Conservation (phyloP, 441 rosid species). For the Omphalea diandra region DNA sequence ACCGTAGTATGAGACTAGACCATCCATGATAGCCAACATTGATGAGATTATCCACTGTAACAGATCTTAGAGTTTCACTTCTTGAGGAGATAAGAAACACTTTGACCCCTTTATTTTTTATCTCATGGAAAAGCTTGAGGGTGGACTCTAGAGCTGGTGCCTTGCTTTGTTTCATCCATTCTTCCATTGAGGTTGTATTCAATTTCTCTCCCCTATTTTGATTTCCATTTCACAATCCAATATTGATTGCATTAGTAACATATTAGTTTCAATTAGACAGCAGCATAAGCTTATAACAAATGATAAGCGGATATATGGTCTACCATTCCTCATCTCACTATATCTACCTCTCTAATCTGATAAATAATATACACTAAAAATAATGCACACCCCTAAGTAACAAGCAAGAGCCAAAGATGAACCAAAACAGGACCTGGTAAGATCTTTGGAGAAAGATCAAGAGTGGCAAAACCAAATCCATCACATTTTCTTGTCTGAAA, state of each 20-base stretch:
- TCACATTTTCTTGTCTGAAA: too few species aligned
- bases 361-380: too few species aligned
- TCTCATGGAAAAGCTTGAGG: slow-evolving; percentile 50
- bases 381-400: too few species aligned
- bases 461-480: too few species aligned
- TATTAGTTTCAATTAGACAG: neutral
- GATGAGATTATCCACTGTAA: slow-evolving; percentile 79
- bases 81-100: slow-evolving; percentile 77
- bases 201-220: slow-evolving; percentile 59
- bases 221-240: neutral
- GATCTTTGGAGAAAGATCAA: too few species aligned
- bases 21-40: slow-evolving; percentile 84
- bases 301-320: too few species aligned
- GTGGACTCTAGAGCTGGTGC: slow-evolving; percentile 67
- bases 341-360: too few species aligned
- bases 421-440: too few species aligned
- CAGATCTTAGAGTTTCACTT: slow-evolving; percentile 60
- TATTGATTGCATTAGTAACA: too few species aligned
- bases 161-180: slow-evolving; percentile 55
- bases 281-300: too few species aligned
- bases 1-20: slow-evolving; percentile 69
- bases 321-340: too few species aligned
- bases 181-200: slow-evolving; percentile 52
- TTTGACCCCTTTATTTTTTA: slow-evolving; percentile 63
- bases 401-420: too few species aligned